A percentile compares a stretch with the other conserved stretches of the same genome.
Conservation (phyloP, 1,139 yeast genomes). For the Nakaseomyces delphensis region DNA sequence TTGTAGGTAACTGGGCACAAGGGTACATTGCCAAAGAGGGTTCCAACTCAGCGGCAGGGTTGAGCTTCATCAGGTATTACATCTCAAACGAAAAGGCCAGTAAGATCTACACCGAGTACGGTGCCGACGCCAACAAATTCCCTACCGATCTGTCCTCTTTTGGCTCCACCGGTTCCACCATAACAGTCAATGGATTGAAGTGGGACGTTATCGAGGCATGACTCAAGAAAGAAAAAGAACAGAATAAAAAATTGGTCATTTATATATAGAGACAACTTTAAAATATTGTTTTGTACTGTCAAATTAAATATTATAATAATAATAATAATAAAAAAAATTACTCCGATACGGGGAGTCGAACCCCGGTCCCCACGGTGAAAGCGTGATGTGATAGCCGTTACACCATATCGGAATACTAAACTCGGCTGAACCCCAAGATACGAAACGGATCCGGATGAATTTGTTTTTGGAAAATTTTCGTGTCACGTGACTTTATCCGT, state of each 20-base stretch:
- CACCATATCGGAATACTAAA: conserved; percentile 5
- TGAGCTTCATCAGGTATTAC: conserved; percentile 23
- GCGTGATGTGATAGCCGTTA: conserved; percentile 6
- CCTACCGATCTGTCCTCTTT: conserved; percentile 25
- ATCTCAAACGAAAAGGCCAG: background rate
- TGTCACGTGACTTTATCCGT: background rate
- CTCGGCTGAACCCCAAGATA: background rate
- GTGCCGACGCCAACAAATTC: conserved; percentile 27
- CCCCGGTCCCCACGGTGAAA: conserved; percentile 6
- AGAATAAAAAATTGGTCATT: background rate
- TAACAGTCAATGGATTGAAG: conserved; percentile 19
- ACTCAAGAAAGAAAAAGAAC: background rate
- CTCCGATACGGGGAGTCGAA: conserved; percentile 6
- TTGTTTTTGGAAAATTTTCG: too few species aligned
- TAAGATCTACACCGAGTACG: conserved; percentile 18
- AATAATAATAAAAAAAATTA: background rate
- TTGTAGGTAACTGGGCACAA: conserved; percentile 48
- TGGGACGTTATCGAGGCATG: conserved; percentile 30
- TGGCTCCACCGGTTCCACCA: conserved; percentile 18
- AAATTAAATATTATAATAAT: background rate
- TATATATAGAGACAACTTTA: background rate
- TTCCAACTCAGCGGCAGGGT: conserved; percentile 18
- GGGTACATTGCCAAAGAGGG: conserved; percentile 40
- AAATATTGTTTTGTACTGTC: conserved; percentile 1
- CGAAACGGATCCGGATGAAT: background rate